Evolutionary conservation across 78 protist genomes (phyloP), one percentile per base, ranked within the genome.

Genomic region (Tieghemostelium lacteum): DNA sequence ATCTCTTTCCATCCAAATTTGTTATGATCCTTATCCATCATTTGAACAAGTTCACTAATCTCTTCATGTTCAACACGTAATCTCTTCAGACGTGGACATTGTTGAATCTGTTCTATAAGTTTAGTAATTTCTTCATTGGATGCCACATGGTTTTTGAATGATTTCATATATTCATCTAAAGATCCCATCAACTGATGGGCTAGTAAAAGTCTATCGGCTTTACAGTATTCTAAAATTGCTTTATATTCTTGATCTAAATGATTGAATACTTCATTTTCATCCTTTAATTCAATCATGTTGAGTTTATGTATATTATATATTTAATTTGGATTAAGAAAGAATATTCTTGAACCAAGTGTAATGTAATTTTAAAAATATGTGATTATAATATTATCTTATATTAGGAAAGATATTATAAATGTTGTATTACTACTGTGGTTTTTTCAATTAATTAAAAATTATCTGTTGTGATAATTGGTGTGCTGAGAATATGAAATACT

Each of bases 1-100:
- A 80, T 80, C 22, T 71, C 73, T 54, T 34, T 58, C 88, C 88
- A 80, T 49, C 86, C 86, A n/a, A n/a, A n/a, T n/a, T n/a, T n/a
- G 22, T 33, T 66, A 63, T 33, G 63, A 49, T 75, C 86, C 1
- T 28, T 14, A 24, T 58, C 42, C 26, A 63, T 22, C 16, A 63
- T 33, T 28, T 49, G 8, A n/a, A 63, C 24, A 49, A 75, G 26
- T 42, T 63, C 61, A 42, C 49, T 45, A 22, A 75, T 63, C 63
- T 75, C 86, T 20, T 62, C 2, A 12, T 52, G 22, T 60, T 74
- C 85, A 29, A 24, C 29, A 40, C 28, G 57, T 74, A 74, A 42
- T 74, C 28, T n/a, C 20, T 57, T 37, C 5, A 74, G 28, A 60
- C 85, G 57, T 19, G n/a, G 31, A n/a, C 60, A 36, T 4, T 3